phyloP scores from a whole-genome alignment of 2,329 filamentous ascomycete genomes.

The Colletotrichum orchidophilum region DNA sequence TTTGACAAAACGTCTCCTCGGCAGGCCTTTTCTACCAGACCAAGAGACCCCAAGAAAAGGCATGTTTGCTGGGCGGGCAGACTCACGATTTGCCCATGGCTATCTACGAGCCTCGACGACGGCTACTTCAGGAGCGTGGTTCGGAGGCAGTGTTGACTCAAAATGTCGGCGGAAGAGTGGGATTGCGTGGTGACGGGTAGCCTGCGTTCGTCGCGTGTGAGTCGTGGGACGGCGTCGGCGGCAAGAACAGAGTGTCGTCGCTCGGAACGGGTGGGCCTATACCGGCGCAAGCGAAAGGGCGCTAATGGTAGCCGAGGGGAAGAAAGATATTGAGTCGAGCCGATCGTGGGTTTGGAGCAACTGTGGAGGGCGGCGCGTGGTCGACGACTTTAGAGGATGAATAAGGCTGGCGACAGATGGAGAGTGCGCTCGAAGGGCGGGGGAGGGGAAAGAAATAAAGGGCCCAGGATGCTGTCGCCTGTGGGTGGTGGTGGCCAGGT shows the following conservation, averaged over 20 bases:
- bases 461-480: slow-evolving; percentile 16
- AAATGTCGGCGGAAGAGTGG: neutral
- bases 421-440: slow-evolving; percentile 10
- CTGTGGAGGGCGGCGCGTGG: neutral
- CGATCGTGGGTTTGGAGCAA: neutral
- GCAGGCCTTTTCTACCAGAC: neutral
- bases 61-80: neutral
- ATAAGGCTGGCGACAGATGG: slow-evolving; percentile 15
- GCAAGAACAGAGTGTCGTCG: slow-evolving; percentile 10
- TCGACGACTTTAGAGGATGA: neutral
- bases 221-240: neutral
- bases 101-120: slow-evolving; percentile 5
- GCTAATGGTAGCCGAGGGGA: neutral
- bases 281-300: neutral
- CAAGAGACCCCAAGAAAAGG: neutral
- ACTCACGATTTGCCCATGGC: slow-evolving; percentile 60
- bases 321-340: neutral
- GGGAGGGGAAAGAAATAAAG: slow-evolving; percentile 29
- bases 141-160: neutral
- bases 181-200: neutral
- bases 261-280: neutral
- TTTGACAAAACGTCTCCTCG: neutral
- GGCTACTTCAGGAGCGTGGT: neutral
- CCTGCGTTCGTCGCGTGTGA: slow-evolving; percentile 9
- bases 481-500: neutral